Percentiles rank a stretch among this genome's conserved stretches.
Evolutionary conservation across 1,284 basidiomycete species (phyloP).

Genomic region (Hortiboletus rubellus): DNA sequence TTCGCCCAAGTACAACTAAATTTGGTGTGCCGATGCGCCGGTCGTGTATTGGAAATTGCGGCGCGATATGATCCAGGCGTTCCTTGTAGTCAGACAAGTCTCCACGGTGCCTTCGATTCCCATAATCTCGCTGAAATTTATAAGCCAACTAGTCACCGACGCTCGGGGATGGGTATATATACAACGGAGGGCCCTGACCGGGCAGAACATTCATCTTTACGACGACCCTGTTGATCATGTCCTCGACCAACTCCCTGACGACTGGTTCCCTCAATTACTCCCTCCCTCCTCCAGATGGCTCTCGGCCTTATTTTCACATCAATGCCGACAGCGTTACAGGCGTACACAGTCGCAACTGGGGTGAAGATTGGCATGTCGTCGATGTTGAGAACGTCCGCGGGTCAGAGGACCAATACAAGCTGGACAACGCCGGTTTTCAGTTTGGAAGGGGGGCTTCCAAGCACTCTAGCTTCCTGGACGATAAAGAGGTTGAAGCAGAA

Average conservation of each 20-base stretch:
- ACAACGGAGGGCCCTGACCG: neutral
- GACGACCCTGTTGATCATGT: slow-evolving; percentile 10
- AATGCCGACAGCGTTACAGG: slow-evolving; percentile 16
- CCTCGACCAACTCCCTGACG: slow-evolving; percentile 21
- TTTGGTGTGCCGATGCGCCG: no score
- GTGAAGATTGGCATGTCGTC: slow-evolving; percentile 13
- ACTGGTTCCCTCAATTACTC: slow-evolving; percentile 21
- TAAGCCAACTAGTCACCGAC: no score
- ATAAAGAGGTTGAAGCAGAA: slow-evolving; percentile 43
- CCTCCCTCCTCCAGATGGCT: slow-evolving; percentile 22
- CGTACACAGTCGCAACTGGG: slow-evolving; percentile 14
- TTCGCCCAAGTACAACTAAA: neutral
- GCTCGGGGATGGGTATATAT: no score
- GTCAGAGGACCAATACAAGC: slow-evolving; percentile 41
- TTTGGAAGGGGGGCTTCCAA: slow-evolving; percentile 35
- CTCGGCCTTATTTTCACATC: slow-evolving; percentile 15
- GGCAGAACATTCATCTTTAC: neutral
- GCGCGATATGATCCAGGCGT: no score
- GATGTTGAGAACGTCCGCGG: slow-evolving; percentile 44
- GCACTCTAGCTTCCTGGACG: slow-evolving; percentile 36
- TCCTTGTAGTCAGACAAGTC: no score
- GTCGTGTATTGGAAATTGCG: no score
- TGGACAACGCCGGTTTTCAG: slow-evolving; percentile 54
- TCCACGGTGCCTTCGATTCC: no score
- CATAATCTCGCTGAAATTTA: no score